phyloP scores from a whole-genome alignment of 2,329 filamentous ascomycete species.

The Fusarium sterilihyphosum region DNA sequence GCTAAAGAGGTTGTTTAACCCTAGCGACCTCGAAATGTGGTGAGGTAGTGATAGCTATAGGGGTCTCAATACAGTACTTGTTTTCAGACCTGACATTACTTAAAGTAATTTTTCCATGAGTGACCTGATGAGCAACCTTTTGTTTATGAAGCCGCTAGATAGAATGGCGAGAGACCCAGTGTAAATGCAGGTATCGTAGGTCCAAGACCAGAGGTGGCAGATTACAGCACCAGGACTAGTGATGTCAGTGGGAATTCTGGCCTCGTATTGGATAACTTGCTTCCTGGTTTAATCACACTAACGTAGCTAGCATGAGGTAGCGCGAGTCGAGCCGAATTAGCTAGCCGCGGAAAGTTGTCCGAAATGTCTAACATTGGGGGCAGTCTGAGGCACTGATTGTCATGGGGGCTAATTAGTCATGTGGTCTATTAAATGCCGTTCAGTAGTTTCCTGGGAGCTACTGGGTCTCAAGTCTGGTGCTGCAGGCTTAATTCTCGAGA shows the following conservation, averaged over 20 bases:
- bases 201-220: background rate
- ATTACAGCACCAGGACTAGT: fast-evolving
- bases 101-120: background rate
- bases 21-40: background rate
- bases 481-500: too few species aligned
- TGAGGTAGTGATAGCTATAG: background rate
- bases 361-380: too few species aligned
- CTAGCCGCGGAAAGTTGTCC: too few species aligned
- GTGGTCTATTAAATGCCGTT: too few species aligned
- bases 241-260: background rate
- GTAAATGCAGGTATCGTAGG: background rate
- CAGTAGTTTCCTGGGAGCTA: fast-evolving
- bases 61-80: background rate
- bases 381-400: too few species aligned
- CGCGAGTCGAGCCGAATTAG: too few species aligned
- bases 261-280: fast-evolving
- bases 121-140: background rate
- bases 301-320: background rate
- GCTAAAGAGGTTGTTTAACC: background rate
- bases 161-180: background rate
- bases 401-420: too few species aligned
- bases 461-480: too few species aligned
- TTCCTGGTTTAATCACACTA: background rate
- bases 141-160: background rate
- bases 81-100: background rate